Evolutionary conservation across 257 asterid genomes (phyloP), one percentile per base, ranked within the genome.

Genomic region (Nicotiana noctiflora): DNA sequence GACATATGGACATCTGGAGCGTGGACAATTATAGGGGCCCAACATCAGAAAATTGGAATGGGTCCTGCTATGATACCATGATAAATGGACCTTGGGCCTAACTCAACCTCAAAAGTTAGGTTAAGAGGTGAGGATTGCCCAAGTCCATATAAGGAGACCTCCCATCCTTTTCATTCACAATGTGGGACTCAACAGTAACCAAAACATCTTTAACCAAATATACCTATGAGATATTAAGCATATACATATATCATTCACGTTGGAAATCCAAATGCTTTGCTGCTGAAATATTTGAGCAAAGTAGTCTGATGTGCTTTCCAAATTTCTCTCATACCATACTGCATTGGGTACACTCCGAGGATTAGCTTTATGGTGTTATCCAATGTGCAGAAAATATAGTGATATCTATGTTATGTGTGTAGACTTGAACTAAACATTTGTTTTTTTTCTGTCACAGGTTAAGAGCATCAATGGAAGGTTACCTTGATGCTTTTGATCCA

Each of bases 381-480:
- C 61, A 46, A 17, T 23, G 79, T 74, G 79, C 79, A 49, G 40
- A 46, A 74, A 74, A 74, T 49, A 57, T 46, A 49, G 40, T 23
- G 37, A 56, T 23, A 8, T 74, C 79, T 74, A 25, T 49, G 14
- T 49, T 23, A 46, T 46, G 78, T 23, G 40, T 19, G 14, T 23
- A 14, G 8, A 72, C 78, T 72, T 46, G 25, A 62, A 27, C 76
- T 82, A 74, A 81, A 82, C 77, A 40, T 70, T 84, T 62, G 32
- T 84, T 80, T 84, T 68, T 68, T 81, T 72, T 79, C 57, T 79
- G 18, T 70, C 86, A 88, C 91, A 92, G 97, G 89, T 88, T 95
- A 87, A 89, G 99, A 92, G 85, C 93, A 82, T 93, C 97, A 79
- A 93, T 95, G 99, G 92, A 90, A 75, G 84, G 91, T 79, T 89